Evolutionary conservation across 1,284 basidiomycete genomes (phyloP).

Genomic region (Megacollybia platyphylla): DNA sequence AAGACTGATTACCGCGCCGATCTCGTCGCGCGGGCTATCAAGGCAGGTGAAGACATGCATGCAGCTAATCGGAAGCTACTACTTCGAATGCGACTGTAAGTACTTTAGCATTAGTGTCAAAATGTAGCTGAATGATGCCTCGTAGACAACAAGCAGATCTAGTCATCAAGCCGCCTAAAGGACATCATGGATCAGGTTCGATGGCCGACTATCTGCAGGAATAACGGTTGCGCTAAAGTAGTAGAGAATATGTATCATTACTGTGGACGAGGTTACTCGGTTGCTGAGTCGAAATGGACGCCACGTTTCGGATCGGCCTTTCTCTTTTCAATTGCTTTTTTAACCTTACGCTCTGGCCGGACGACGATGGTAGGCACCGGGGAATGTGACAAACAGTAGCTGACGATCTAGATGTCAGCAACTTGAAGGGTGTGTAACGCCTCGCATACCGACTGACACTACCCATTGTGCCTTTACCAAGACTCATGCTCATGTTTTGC

Average conservation of each 20-base stretch:
- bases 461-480: slow-evolving; percentile 26
- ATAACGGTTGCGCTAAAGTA: background rate
- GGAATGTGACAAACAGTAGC: slow-evolving; percentile 80
- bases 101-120: slow-evolving; percentile 7
- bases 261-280: no score
- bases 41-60: slow-evolving; percentile 58
- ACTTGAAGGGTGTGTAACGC: slow-evolving; percentile 1
- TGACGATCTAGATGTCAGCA: slow-evolving; percentile 15
- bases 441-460: slow-evolving; percentile 46
- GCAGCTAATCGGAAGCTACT: slow-evolving; percentile 63
- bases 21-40: slow-evolving; percentile 62
- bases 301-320: slow-evolving; percentile 77
- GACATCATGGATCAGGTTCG: slow-evolving; percentile 3
- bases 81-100: slow-evolving; percentile 65
- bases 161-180: slow-evolving; percentile 34
- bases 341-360: slow-evolving; percentile 77
- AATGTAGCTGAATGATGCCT: slow-evolving; percentile 6
- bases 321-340: slow-evolving; percentile 72
- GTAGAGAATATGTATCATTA: no score
- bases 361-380: slow-evolving; percentile 87
- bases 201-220: slow-evolving; percentile 1
- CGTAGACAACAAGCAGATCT: slow-evolving; percentile 59
- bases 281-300: slow-evolving; percentile 47
- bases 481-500: slow-evolving; percentile 8
- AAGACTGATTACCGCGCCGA: slow-evolving; percentile 62